Base-by-base conservation (phyloP, 805 yeast species). In the Metschnikowia orientalis region DNA sequence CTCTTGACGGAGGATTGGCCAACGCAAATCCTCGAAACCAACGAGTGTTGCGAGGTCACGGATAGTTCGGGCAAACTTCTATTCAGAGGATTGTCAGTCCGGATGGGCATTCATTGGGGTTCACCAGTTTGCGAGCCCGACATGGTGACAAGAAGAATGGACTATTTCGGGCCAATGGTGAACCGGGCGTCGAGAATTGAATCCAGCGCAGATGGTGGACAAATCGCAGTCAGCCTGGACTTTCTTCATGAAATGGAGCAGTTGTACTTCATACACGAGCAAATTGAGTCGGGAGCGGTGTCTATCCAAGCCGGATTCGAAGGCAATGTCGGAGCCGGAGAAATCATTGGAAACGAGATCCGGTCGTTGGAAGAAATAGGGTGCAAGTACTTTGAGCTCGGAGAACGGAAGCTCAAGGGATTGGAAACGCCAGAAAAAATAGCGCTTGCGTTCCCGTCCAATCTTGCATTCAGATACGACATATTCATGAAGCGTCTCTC, bases 91-190 rank as follows among this genome's bases (percentile, higher is more conserved):
- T 63, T 92, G 26, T 83, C 95, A 1, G 99, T 92, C 7, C 75
- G 99, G 53, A 92, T 92, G 97, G 99, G 99, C 40, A 75, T 87
- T 25, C 97, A 92, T 57, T 92, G 97, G 95, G 99, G 99, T 42
- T 71, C 82, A 1, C 97, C 99, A 0, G 97, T 90, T 25, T 86
- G 95, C 50, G 99, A 92, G 57, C 75, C 82, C 6, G 99, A 92
- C 63, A 81, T 90, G 39, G 89, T 89, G 34, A 92, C 98, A 0
- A 77, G 88, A 46, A 78, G 99, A 65, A 92, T 92, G 98, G 99
- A 92, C 61, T 92, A 92, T 59, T 83, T 92, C 49, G 99, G 99
- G 0, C 98, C 99, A 0, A 89, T 92, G 88, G 99, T 92, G 19
- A 92, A 92, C 51, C 72, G 95, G 32, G 86, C 99, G 1, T 81